Conservation (phyloP, 768 basidiomycete genomes). For the Lactifluus echinatus region DNA sequence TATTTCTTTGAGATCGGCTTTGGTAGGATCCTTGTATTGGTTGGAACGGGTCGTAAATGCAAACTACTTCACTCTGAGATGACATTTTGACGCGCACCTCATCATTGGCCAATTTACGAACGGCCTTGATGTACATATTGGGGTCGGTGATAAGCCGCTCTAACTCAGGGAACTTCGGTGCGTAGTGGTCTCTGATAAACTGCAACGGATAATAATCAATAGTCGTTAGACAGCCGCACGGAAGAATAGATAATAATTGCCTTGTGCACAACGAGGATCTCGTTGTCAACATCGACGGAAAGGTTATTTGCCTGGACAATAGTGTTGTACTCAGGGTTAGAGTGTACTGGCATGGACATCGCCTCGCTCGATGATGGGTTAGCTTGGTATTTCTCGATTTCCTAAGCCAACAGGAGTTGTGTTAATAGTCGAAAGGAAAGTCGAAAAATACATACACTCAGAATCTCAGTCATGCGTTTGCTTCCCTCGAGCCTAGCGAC, state of each 20-base stretch:
- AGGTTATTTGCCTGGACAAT: conserved; percentile 98
- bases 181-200: conserved; percentile 98
- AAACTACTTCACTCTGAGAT: background rate
- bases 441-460: conserved; percentile 45
- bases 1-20: conserved; percentile 69
- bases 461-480: conserved; percentile 78
- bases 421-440: background rate
- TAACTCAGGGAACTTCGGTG: conserved; percentile 90
- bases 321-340: conserved; percentile 91
- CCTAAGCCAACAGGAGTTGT: conserved; percentile 39
- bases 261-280: conserved; percentile 95
- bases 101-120: conserved; percentile 78
- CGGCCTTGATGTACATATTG: conserved; percentile 85
- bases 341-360: conserved; percentile 71
- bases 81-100: conserved; percentile 39
- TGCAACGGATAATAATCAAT: conserved; percentile 28
- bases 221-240: conserved; percentile 5
- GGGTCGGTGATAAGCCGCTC: conserved; percentile 93
- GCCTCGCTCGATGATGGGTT: conserved; percentile 73
- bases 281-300: conserved; percentile 97
- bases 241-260: conserved; percentile 31
- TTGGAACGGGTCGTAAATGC: background rate
- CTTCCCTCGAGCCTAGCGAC: conserved; percentile 86
- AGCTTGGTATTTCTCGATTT: conserved; percentile 78
- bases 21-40: conserved; percentile 69